phyloP scores from a whole-genome alignment of 306 rosid genomes.

The Leucaena leucocephala region DNA sequence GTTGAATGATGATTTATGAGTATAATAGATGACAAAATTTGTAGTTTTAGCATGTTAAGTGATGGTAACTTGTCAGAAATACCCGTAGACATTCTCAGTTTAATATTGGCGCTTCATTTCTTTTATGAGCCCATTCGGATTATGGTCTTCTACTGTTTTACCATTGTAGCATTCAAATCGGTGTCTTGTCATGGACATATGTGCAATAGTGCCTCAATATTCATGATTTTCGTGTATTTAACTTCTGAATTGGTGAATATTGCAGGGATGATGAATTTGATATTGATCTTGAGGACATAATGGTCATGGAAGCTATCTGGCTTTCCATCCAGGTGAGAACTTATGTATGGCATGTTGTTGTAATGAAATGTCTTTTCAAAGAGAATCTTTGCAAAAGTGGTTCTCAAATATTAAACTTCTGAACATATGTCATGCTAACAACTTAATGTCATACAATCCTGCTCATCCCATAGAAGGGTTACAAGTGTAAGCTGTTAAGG shows the following conservation, averaged over 20 bases:
- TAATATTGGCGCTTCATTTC: not conserved
- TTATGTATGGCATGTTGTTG: slow-evolving; percentile 6
- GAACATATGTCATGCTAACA: not conserved
- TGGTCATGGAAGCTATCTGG: slow-evolving; percentile 99
- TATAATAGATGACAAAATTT: not conserved
- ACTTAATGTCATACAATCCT: too few relatives aligned
- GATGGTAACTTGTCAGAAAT: not conserved
- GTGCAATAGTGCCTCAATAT: not conserved
- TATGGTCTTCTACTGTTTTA: not conserved
- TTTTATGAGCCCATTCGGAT: not conserved
- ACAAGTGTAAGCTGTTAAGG: too few relatives aligned
- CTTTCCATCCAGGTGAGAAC: slow-evolving; percentile 85
- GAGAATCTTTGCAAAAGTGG: not conserved
- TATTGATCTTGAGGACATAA: slow-evolving; percentile 92
- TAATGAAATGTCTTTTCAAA: not conserved
- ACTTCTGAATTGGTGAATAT: slow-evolving; percentile 30
- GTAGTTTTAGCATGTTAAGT: slow-evolving; percentile 9
- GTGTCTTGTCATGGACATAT: not conserved
- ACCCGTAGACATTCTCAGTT: not conserved
- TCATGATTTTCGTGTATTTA: not conserved
- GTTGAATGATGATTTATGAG: not conserved
- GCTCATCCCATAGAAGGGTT: too few relatives aligned
- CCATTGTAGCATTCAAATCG: not conserved
- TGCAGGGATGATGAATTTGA: slow-evolving; percentile 93
- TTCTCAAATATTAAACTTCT: not conserved